phyloP scores from a whole-genome alignment of 2,329 filamentous ascomycete genomes.

The Raffaelea albimanens region DNA sequence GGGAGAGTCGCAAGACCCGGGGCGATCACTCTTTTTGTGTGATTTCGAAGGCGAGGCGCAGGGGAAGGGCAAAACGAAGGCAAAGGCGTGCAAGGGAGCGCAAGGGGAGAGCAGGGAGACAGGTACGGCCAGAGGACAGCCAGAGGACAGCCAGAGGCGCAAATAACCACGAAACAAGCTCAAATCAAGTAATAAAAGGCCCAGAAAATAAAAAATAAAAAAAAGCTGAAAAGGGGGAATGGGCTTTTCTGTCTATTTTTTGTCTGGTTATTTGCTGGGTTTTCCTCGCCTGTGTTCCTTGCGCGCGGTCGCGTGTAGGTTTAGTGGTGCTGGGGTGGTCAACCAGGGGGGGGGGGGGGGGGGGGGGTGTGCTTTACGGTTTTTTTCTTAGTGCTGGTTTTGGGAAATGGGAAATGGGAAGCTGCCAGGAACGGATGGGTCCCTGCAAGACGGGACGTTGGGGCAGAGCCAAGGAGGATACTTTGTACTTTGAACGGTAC shows the following conservation, averaged over 20 bases:
- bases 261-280: not conserved
- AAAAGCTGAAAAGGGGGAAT: constrained; percentile 4
- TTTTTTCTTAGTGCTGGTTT: constrained; percentile 3
- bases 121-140: no score
- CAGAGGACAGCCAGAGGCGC: constrained; percentile 1
- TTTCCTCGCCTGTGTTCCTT: not conserved
- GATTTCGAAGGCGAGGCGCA: constrained; percentile 4
- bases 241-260: constrained; percentile 6
- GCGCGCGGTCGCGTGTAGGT: constrained; percentile 11
- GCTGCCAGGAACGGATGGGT: constrained; percentile 8
- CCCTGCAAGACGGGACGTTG: constrained; percentile 7
- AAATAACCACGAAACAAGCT: constrained; percentile 11
- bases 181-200: constrained; percentile 6
- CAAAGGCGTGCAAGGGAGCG: not conserved
- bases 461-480: constrained; percentile 1
- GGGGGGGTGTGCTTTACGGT: constrained; percentile 2
- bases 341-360: no score
- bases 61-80: not conserved
- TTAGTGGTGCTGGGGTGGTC: constrained; percentile 9
- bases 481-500: not conserved
- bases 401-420: constrained; percentile 12
- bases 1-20: constrained; percentile 4
- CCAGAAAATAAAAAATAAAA: not conserved
- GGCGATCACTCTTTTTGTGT: constrained; percentile 10
- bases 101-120: not conserved